phyloP scores from a whole-genome alignment of 345 rosid species.

The Streptanthus diversifolius region DNA sequence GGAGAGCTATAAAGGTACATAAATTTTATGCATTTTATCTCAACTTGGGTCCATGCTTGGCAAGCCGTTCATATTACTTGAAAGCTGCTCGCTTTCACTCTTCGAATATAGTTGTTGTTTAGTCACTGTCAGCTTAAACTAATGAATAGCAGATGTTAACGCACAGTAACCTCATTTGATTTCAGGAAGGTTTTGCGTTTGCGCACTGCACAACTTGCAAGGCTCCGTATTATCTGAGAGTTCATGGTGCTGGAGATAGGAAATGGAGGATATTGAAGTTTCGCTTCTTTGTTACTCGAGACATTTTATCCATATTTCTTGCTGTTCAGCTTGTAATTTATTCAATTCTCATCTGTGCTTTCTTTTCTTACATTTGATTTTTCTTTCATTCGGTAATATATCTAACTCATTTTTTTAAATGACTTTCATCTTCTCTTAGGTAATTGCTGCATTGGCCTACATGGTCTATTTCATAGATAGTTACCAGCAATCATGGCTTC shows the following conservation, averaged over 20 bases:
- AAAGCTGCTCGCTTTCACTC: background rate
- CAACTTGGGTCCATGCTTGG: slow-evolving; percentile 14
- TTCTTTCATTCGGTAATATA: background rate
- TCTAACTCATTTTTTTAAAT: background rate
- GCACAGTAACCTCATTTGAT: background rate
- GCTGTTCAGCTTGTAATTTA: slow-evolving; percentile 83
- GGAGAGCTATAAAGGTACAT: slow-evolving; percentile 89
- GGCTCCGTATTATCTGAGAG: slow-evolving; percentile 95
- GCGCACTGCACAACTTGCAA: slow-evolving; percentile 99
- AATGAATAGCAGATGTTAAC: background rate
- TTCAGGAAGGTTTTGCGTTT: slow-evolving; percentile 99
- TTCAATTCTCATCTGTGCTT: background rate
- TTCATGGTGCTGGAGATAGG: slow-evolving; percentile 94
- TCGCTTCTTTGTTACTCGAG: slow-evolving; percentile 97
- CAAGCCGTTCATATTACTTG: background rate
- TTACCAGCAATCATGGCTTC: slow-evolving; percentile 79
- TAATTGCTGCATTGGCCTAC: slow-evolving; percentile 84
- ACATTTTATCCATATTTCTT: slow-evolving; percentile 82
- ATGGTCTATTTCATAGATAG: slow-evolving; percentile 73
- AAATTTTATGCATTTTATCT: background rate
- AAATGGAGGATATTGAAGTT: slow-evolving; percentile 95
- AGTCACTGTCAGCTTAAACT: background rate
- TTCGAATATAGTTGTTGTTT: background rate
- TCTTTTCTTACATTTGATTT: background rate
- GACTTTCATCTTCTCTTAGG: slow-evolving; percentile 44